Percentiles rank a stretch among this genome's conserved stretches.
Evolutionary conservation across 306 rosid species (phyloP).

Genomic region (Prunus persica): DNA sequence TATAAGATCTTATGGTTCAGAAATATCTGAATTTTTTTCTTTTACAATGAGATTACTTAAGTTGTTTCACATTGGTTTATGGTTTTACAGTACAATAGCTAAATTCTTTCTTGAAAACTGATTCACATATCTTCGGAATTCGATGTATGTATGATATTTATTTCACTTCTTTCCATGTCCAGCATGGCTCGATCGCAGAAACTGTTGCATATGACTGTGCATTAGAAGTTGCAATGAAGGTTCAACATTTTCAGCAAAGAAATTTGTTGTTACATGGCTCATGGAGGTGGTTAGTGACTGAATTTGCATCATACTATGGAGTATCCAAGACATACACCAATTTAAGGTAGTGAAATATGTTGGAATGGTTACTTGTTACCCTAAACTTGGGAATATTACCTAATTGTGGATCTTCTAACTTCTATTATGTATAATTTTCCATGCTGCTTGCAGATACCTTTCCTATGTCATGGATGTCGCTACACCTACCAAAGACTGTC

Average conservation of each 20-base stretch:
- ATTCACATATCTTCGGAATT: background rate
- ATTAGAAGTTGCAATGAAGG: conserved; percentile 36
- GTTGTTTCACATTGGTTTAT: background rate
- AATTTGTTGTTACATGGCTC: conserved; percentile 27
- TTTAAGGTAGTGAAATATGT: conserved; percentile 24
- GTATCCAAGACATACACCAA: conserved; percentile 32
- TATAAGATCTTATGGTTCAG: background rate
- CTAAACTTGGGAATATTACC: background rate
- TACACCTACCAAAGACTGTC: conserved; percentile 39
- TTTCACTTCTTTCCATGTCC: background rate
- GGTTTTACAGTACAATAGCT: too few species aligned
- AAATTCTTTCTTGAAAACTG: background rate
- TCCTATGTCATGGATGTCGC: conserved; percentile 43
- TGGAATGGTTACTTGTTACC: background rate
- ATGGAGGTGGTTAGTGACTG: conserved; percentile 37
- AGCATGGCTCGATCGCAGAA: conserved; percentile 34
- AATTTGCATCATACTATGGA: conserved; percentile 33
- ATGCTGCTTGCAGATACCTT: conserved; percentile 27
- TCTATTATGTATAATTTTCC: background rate
- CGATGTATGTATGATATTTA: background rate
- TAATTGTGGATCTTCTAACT: conserved; percentile 1
- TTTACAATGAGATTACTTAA: background rate
- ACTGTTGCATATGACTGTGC: conserved; percentile 33
- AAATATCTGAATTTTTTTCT: background rate
- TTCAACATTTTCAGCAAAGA: conserved; percentile 28